Base-by-base conservation (phyloP, 2,329 filamentous ascomycete genomes). In the Pyrenophora graminea region DNA sequence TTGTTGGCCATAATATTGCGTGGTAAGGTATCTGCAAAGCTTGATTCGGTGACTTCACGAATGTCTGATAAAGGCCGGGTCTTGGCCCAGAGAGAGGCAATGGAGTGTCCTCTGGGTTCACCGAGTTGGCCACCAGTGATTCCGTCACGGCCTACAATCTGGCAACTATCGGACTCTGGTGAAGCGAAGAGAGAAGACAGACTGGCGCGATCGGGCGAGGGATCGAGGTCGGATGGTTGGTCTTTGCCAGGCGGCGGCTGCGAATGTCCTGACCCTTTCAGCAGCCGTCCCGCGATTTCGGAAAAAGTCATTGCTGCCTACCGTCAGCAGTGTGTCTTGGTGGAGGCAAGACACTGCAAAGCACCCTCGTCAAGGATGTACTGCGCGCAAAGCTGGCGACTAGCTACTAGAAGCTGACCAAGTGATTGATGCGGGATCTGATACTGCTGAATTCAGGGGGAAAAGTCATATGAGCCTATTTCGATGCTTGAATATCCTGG, bases 1-100 rank as follows among this genome's bases (percentile, higher is more conserved):
- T 48, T 55, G 9, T 67, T 64, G 9, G 62, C 58, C 21, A 64
- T 51, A 19, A 64, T 60, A 31, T 64, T 68, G 40, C 59, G 63
- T 17, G 68, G 67, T 48, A 69, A 59, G 1, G 67, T 57, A 10
- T 79, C 76, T 15, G 71, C 71, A 18, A 80, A 59, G 55, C 76
- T 79, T 23, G 78, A 77, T 60, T 80, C 78, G 9, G 77, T 80
- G 56, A 79, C 67, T 58, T 80, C 78, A 53, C 77, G 74, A 49
- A 80, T 80, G 56, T 80, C 78, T 37, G 78, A 80, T 23, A 80
- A 62, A 38, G 77, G 76, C 39, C 78, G 74, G 36, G 70, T 59
- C 42, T 71, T 67, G 7, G 70, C 68, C 68, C 69, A 72, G 4
- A 68, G 63, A 27, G 63, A 55, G 15, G 60, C 59, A 25, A 54